Percentiles rank a stretch among this genome's conserved stretches.
phyloP scores from a whole-genome alignment of 2,329 filamentous ascomycete species.

The Aspergillus carbonarius region DNA sequence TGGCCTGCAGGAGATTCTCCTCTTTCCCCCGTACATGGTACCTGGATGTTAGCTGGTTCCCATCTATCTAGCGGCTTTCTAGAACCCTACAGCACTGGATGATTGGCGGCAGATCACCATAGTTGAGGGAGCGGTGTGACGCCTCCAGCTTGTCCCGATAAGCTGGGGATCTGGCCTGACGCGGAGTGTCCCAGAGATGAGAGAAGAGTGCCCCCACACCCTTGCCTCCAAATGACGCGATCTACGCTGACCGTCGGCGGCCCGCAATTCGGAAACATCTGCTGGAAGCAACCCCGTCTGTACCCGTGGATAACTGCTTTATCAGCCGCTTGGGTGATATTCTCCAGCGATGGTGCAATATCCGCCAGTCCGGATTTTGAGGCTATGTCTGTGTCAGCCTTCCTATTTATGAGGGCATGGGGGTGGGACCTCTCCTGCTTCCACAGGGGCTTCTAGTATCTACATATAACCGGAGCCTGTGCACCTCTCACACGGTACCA shows the following conservation, averaged over 20 bases:
- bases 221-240: conserved; percentile 5
- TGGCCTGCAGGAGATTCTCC: no score
- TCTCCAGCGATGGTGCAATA: conserved; percentile 32
- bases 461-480: conserved; percentile 1
- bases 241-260: neutral
- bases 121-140: neutral
- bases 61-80: neutral
- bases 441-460: neutral
- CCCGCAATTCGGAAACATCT: neutral
- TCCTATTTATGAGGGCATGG: neutral
- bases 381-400: conserved; percentile 13
- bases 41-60: neutral
- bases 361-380: conserved; percentile 15
- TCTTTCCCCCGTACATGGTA: neutral
- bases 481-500: neutral
- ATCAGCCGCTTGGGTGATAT: conserved; percentile 25
- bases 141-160: neutral
- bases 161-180: neutral
- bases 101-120: neutral
- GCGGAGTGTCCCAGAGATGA: neutral
- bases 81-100: neutral
- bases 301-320: neutral
- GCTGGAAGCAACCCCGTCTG: neutral
- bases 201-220: conserved; percentile 1
- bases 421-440: neutral